phyloP scores from a whole-genome alignment of 257 asterid species.

The Jasminum sambac region DNA sequence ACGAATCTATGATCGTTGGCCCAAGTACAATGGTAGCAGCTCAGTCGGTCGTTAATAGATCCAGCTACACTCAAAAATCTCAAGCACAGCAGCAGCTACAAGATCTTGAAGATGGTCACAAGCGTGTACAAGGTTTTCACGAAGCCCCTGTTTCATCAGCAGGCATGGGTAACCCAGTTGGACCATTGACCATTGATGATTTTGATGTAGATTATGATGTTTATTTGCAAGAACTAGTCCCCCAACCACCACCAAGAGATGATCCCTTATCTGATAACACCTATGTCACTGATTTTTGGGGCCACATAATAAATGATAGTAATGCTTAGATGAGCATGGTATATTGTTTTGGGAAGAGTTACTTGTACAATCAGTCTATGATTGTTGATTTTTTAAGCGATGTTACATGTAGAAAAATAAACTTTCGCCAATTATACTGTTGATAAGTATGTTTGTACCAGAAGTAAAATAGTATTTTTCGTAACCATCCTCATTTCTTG shows the following conservation, averaged over 20 bases:
- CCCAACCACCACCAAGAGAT: slow-evolving; percentile 18
- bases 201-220: slow-evolving; percentile 16
- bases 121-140: neutral
- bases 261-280: slow-evolving; percentile 10
- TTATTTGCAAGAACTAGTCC: slow-evolving; percentile 17
- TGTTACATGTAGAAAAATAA: no score
- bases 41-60: no score
- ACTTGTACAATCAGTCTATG: no score
- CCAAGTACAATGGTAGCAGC: slow-evolving; percentile 14
- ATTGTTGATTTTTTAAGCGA: no score
- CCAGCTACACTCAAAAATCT: neutral
- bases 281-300: slow-evolving; percentile 21
- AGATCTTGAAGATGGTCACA: neutral
- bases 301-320: neutral
- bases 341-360: no score
- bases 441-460: no score
- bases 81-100: neutral
- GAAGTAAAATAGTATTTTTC: no score
- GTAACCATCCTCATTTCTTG: no score
- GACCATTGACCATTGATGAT: slow-evolving; percentile 28
- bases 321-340: no score
- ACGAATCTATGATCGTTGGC: neutral
- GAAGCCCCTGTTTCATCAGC: neutral
- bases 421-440: no score
- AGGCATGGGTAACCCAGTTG: neutral